Base-by-base conservation (phyloP, 2,329 filamentous ascomycete genomes). In the Davidsoniella virescens region DNA sequence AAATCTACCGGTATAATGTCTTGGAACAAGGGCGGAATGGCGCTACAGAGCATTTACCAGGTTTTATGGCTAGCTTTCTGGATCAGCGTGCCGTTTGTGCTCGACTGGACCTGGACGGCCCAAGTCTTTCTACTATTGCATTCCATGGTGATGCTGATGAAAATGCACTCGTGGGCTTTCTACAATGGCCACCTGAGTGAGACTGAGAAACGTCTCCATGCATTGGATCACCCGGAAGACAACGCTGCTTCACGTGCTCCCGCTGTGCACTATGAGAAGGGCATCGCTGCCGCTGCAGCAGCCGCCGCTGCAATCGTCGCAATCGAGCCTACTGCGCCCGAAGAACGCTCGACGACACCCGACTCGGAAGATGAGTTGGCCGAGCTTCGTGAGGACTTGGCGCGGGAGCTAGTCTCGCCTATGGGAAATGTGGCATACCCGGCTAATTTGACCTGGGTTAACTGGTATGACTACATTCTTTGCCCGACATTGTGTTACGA, bases 401-500 rank as follows among this genome's bases (percentile, higher is more conserved):
- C 92, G 7, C 80, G 82, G 46, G 92, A 98, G 66, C 73, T 98
- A 53, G 94, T 84, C 1, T 94, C 87, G 29, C 87, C 90, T 23
- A 77, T 94, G 55, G 92, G 92, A 53, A 83, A 83, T 58, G 78
- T 92, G 55, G 90, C 87, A 0, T 98, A 94, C 62, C 92, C 92
- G 0, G 73, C 79, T 55, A 98, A 96, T 63, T 73, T 98, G 44
- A 92, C 84, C 0, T 72, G 82, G 63, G 59, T 68, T 57, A 96
- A 96, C 67, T 95, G 85, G 61, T 57, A 77, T 52, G 92, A 96
- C 67, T 96, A 82, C 63, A 69, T 95, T 9, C 77, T 92, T 60
- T 96, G 88, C 60, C 92, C 92, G 14, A 98, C 92, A 0, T 75
- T 98, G 17, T 98, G 92, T 71, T 98, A 98, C 66, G 92, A 98